These are phyloP conservation scores for Phytophthora podocarpi DNA, from an alignment of 352 stramenopile genomes.

Conservation along the genomic window DNA sequence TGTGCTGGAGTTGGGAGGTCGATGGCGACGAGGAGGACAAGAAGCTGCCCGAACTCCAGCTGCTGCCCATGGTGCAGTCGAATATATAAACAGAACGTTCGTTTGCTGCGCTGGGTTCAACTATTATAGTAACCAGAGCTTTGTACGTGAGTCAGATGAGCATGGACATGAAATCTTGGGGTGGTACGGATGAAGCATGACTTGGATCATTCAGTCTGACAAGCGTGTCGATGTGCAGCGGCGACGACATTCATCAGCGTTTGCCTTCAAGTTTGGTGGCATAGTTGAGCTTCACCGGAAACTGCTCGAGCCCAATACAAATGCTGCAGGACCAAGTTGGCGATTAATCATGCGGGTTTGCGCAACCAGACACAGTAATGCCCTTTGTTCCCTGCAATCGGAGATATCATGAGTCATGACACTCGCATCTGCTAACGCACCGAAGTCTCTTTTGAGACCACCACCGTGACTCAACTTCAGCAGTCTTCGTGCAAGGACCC, in stretches of 20 bases:
- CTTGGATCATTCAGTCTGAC: background rate
- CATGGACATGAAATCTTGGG: background rate
- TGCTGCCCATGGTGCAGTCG: constrained; percentile 24
- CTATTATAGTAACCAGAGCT: no score
- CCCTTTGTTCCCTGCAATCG: background rate
- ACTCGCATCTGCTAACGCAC: no score
- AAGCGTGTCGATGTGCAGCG: background rate
- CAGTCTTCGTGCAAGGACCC: background rate
- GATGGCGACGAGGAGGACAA: background rate
- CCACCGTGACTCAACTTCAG: constrained; percentile 4
- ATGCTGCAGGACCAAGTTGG: no score
- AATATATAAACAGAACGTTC: background rate
- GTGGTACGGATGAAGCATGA: background rate
- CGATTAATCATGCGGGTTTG: background rate
- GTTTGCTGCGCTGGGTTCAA: no score
- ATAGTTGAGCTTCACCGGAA: no score
- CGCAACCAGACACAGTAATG: constrained; percentile 19
- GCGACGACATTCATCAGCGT: no score
- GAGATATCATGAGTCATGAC: no score
- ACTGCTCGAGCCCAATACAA: no score
- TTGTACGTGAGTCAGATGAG: no score
- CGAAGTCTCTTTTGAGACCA: background rate
- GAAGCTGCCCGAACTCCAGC: constrained; percentile 18
- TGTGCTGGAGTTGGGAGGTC: constrained; percentile 18
- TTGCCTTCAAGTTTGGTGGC: no score